phyloP scores from a whole-genome alignment of 495 filamentous ascomycete genomes.

The Penicillium goetzii region DNA sequence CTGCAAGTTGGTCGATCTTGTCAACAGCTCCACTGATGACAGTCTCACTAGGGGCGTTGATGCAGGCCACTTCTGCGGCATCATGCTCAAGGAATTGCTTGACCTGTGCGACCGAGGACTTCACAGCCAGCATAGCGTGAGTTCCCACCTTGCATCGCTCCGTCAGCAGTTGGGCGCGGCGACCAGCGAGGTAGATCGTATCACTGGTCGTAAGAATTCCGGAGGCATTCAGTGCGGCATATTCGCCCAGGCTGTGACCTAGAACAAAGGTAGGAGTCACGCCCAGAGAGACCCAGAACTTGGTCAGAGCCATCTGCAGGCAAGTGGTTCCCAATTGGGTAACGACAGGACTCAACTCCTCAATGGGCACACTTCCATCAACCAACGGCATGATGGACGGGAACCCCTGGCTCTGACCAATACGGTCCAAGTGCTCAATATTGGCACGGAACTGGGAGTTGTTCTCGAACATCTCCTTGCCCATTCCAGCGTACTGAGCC shows the following conservation, averaged over 20 bases:
- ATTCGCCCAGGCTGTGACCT: conserved; percentile 88
- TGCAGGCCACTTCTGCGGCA: conserved; percentile 53
- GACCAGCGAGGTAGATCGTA: conserved; percentile 78
- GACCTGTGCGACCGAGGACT: conserved; percentile 41
- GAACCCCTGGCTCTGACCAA: conserved; percentile 71
- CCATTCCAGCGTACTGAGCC: conserved; percentile 63
- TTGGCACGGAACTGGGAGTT: conserved; percentile 67
- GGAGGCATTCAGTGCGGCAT: conserved; percentile 80
- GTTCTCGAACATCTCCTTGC: conserved; percentile 69
- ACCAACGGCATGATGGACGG: conserved; percentile 68
- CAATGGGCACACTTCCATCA: conserved; percentile 45
- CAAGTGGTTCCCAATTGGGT: conserved; percentile 78
- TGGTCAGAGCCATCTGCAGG: conserved; percentile 84
- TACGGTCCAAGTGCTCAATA: conserved; percentile 70
- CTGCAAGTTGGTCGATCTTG: conserved; percentile 59
- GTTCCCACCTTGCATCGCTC: conserved; percentile 71
- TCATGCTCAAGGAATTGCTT: conserved; percentile 33
- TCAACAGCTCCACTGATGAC: conserved; percentile 52
- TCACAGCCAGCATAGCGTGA: conserved; percentile 63
- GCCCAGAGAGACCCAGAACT: conserved; percentile 79
- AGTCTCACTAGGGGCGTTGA: conserved; percentile 55
- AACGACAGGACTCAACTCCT: conserved; percentile 70
- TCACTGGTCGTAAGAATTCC: conserved; percentile 80
- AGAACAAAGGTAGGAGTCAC: conserved; percentile 75
- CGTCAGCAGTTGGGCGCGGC: conserved; percentile 74